Percentiles rank a stretch among this genome's conserved stretches.
These are phyloP conservation scores for Torrubiella hemipterigena DNA, from an alignment of 2,329 filamentous ascomycete species.

Conservation along the genomic window DNA sequence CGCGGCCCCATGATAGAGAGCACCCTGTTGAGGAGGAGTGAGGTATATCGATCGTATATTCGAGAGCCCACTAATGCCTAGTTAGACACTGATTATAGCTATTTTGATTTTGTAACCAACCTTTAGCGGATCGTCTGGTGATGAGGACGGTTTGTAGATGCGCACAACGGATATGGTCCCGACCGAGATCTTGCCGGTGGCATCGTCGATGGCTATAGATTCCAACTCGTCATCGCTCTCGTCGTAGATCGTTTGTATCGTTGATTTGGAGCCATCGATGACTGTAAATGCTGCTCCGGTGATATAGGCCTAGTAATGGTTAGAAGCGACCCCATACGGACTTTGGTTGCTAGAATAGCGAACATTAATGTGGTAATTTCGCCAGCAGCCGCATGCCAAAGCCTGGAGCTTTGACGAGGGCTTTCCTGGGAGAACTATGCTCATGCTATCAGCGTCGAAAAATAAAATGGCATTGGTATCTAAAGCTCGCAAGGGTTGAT, in stretches of 20 bases:
- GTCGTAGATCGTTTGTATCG: conserved; percentile 86
- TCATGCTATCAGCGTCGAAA: conserved; percentile 44
- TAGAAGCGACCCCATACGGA: conserved; percentile 5
- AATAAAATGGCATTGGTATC: background rate
- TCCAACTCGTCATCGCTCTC: conserved; percentile 59
- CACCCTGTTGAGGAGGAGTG: conserved; percentile 18
- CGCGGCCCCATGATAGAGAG: conserved; percentile 71
- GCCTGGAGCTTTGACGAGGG: conserved; percentile 69
- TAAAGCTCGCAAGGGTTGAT: background rate
- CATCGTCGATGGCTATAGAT: conserved; percentile 70
- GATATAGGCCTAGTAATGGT: conserved; percentile 54
- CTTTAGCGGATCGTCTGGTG: conserved; percentile 61
- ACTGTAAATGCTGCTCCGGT: conserved; percentile 81
- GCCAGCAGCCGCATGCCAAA: conserved; percentile 63
- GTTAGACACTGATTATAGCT: conserved; percentile 9
- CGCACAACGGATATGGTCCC: conserved; percentile 56
- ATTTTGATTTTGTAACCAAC: conserved; percentile 31
- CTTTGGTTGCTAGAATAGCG: conserved; percentile 17
- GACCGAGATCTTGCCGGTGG: conserved; percentile 72
- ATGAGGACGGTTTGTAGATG: conserved; percentile 65
- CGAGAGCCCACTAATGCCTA: conserved; percentile 44
- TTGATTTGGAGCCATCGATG: conserved; percentile 58
- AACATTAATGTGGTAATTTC: conserved; percentile 61
- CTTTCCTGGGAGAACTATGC: conserved; percentile 67
- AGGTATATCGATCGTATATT: conserved; percentile 44